These are phyloP conservation scores for Calycina marina DNA, from an alignment of 2,329 filamentous ascomycete species.

Conservation along the genomic window DNA sequence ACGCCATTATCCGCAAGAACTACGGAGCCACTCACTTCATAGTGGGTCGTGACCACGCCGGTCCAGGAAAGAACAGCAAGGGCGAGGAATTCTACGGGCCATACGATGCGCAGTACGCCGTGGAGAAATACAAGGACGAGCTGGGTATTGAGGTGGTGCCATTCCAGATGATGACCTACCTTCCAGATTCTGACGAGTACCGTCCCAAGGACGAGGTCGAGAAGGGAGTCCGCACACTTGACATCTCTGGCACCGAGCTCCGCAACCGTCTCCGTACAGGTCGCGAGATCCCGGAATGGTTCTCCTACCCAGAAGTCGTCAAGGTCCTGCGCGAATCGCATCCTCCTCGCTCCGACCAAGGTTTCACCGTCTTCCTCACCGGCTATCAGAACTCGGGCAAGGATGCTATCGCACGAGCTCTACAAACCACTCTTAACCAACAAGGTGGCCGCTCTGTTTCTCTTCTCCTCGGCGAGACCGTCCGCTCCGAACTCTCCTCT, in stretches of 20 bases:
- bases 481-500: slow-evolving; percentile 80
- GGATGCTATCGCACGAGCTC: slow-evolving; percentile 85
- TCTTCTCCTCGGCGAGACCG: slow-evolving; percentile 87
- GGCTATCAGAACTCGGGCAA: slow-evolving; percentile 96
- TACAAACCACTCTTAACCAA: slow-evolving; percentile 96
- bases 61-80: slow-evolving; percentile 95
- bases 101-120: slow-evolving; percentile 90
- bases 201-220: slow-evolving; percentile 81
- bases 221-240: slow-evolving; percentile 68
- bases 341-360: slow-evolving; percentile 78
- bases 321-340: slow-evolving; percentile 92
- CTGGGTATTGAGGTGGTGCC: slow-evolving; percentile 97
- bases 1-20: slow-evolving; percentile 99
- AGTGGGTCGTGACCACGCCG: slow-evolving; percentile 94
- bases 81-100: slow-evolving; percentile 95
- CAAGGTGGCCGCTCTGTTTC: slow-evolving; percentile 91
- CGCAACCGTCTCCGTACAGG: slow-evolving; percentile 81
- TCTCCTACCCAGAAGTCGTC: slow-evolving; percentile 98
- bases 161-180: slow-evolving; percentile 99
- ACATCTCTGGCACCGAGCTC: slow-evolving; percentile 82
- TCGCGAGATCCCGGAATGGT: slow-evolving; percentile 95
- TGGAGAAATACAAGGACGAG: slow-evolving; percentile 93
- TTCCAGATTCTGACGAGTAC: slow-evolving; percentile 95
- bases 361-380: slow-evolving; percentile 96
- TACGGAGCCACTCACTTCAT: slow-evolving; percentile 99